Conservation (phyloP, 257 asterid species). For the Nicotiana knightiana region DNA sequence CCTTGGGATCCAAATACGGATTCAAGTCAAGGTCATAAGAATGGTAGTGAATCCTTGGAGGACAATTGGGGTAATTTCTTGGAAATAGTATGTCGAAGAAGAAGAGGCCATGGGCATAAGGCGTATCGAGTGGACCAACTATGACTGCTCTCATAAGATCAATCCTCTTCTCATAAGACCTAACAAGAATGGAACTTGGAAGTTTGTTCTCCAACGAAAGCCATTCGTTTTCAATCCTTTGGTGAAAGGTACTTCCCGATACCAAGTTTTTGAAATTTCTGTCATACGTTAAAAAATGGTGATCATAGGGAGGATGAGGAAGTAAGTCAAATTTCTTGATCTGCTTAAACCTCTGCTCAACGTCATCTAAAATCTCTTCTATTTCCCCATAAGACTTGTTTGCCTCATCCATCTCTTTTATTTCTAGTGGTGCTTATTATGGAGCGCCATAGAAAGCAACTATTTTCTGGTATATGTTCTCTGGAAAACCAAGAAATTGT, state of each 20-base stretch:
- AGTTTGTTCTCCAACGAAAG: background rate
- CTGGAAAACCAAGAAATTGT: background rate
- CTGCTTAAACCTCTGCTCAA: constrained; percentile 8
- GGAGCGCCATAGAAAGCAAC: background rate
- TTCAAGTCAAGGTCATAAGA: constrained; percentile 15
- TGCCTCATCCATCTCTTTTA: background rate
- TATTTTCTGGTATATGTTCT: background rate
- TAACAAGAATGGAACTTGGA: constrained; percentile 20
- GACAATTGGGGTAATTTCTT: constrained; percentile 19
- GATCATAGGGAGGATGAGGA: constrained; percentile 13
- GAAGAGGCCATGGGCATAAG: constrained; percentile 31
- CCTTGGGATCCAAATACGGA: constrained; percentile 8
- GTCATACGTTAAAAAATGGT: constrained; percentile 9
- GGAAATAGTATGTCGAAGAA: constrained; percentile 30
- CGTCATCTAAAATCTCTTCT: constrained; percentile 26
- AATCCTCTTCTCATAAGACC: constrained; percentile 15
- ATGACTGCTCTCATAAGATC: constrained; percentile 36
- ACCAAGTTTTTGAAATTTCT: background rate
- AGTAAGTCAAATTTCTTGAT: constrained; percentile 18
- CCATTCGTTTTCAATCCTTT: constrained; percentile 24
- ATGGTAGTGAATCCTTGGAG: constrained; percentile 28
- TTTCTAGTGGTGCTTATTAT: background rate
- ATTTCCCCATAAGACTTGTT: constrained; percentile 21
- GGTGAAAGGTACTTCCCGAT: background rate
- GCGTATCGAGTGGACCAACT: constrained; percentile 18